Evolutionary conservation across 2,329 filamentous ascomycete species (phyloP), one percentile per base, ranked within the genome.

Genomic region (Tolypocladium tundrense): DNA sequence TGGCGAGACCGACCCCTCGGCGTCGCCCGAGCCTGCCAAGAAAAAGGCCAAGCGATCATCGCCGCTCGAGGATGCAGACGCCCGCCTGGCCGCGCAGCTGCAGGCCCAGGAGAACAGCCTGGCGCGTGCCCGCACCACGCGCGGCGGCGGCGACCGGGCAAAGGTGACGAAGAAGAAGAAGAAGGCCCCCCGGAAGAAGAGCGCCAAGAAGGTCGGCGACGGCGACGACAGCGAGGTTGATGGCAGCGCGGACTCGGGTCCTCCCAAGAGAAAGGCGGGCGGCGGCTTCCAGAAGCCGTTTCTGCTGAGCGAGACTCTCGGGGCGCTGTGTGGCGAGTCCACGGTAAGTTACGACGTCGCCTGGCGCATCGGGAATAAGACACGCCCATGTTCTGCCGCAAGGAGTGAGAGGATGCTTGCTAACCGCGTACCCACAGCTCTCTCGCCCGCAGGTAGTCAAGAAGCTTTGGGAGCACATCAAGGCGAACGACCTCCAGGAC

Each of bases 401-500:
- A 10, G 43, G 24, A 8, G 4, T 1, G 14, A 10, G 45, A 7
- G 14, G 21, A 10, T 21, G 31, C 9, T 4, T 37, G 31, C 52
- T 40, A 11, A 58, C 41, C 16, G 14, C 42, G 21, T 24, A 24
- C 21, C 19, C 40, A 53, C 68, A 96, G 86, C 83, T 99, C 27
- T 96, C 94, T 19, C 88, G 94, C 45, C 93, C 94, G 0, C 91
- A 97, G 72, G 93, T 93, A 0, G 94, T 99, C 66, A 97, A 97
- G 78, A 89, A 89, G 70, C 86, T 99, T 57, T 99, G 94, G 94
- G 87, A 88, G 60, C 91, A 99, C 69, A 96, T 99, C 75, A 96
- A 95, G 68, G 84, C 80, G 60, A 86, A 92, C 64, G 83, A 91
- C 45, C 84, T 99, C 7, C 94, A 99, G 73, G 92, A 97, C 65